These are phyloP conservation scores for Quercus lobata DNA, from an alignment of 331 rosid species.

Conservation along the genomic window DNA sequence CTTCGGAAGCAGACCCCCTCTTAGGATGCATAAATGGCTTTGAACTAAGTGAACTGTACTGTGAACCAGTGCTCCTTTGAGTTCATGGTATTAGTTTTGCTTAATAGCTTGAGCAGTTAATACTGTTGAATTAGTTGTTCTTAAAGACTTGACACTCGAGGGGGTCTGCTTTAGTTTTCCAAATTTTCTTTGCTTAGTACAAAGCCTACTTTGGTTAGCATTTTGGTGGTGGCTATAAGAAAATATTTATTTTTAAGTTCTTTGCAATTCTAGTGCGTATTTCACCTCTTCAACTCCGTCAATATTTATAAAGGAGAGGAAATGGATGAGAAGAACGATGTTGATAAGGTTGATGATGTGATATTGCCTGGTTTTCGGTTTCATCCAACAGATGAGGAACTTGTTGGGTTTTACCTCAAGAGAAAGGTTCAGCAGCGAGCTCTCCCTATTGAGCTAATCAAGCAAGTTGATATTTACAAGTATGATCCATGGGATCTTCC, in stretches of 20 bases:
- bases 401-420: conserved; percentile 69
- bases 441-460: conserved; percentile 71
- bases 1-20: conserved; percentile 39
- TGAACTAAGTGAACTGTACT: conserved; percentile 25
- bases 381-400: conserved; percentile 88
- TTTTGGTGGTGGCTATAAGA: too few species aligned
- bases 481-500: conserved; percentile 92
- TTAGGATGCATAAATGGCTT: conserved; percentile 30
- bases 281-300: neutral
- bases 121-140: conserved; percentile 1
- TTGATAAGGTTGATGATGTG: conserved; percentile 56
- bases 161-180: conserved; percentile 25
- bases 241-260: neutral
- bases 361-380: conserved; percentile 79
- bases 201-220: neutral
- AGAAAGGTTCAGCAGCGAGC: conserved; percentile 57
- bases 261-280: neutral
- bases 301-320: neutral
- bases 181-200: conserved; percentile 9
- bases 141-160: conserved; percentile 1
- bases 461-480: conserved; percentile 79
- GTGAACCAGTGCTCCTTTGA: conserved; percentile 4
- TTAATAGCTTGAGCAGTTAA: neutral
- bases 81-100: conserved; percentile 24
- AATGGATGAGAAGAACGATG: conserved; percentile 65